Conservation (phyloP, 345 rosid species). For the Salix purpurea region DNA sequence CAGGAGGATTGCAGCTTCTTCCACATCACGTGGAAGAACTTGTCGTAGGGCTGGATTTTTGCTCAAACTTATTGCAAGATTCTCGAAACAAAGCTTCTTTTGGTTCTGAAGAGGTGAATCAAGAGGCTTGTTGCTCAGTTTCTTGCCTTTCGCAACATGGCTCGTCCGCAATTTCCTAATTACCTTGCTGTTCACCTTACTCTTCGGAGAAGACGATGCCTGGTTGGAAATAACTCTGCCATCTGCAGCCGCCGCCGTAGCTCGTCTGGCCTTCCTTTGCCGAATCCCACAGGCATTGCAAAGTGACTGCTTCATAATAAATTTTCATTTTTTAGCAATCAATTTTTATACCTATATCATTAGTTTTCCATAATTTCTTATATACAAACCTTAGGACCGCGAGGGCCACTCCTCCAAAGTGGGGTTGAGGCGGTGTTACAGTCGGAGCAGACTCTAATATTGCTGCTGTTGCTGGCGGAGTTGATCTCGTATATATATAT, state of each 20-base stretch:
- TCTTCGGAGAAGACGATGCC: conserved; percentile 3
- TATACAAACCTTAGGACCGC: conserved; percentile 51
- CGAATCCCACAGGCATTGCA: conserved; percentile 93
- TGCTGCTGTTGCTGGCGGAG: conserved; percentile 2
- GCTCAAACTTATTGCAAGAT: conserved; percentile 33
- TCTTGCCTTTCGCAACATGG: conserved; percentile 29
- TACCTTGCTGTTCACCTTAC: conserved; percentile 43
- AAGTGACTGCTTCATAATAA: conserved; percentile 53
- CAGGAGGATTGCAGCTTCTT: conserved; percentile 56
- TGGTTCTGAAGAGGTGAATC: conserved; percentile 4
- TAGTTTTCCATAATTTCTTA: too few species aligned
- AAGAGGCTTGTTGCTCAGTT: conserved; percentile 31
- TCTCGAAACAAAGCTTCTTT: conserved; percentile 34
- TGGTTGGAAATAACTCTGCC: not conserved
- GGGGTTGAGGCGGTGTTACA: conserved; percentile 60
- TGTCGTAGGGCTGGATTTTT: conserved; percentile 31
- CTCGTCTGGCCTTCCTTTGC: conserved; percentile 82
- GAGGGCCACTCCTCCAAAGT: conserved; percentile 74
- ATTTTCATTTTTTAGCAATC: not conserved
- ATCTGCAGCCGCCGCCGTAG: conserved; percentile 36
- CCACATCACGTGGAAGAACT: conserved; percentile 47
- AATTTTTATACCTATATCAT: not conserved
- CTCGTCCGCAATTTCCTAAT: conserved; percentile 31
- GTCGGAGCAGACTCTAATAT: conserved; percentile 47
- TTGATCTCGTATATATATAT: not conserved